A percentile compares a stretch with the other conserved stretches of the same genome.
Conservation (phyloP, 345 rosid species). For the Boechera divaricarpa region DNA sequence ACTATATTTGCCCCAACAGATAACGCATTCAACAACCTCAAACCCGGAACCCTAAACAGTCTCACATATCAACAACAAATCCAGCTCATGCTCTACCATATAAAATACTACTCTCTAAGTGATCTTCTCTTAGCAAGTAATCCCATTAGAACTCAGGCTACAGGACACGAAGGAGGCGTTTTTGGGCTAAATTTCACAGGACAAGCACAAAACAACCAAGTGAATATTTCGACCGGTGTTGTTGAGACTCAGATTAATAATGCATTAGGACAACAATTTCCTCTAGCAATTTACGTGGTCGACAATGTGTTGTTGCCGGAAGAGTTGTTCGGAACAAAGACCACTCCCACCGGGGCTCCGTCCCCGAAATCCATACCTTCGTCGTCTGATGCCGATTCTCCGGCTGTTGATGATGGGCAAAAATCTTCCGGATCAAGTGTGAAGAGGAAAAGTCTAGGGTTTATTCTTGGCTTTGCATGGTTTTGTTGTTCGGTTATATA, state of each 20-base stretch:
- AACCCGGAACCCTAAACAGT: slow-evolving; percentile 54
- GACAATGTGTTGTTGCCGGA: slow-evolving; percentile 72
- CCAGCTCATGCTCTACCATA: slow-evolving; percentile 60
- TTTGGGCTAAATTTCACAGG: slow-evolving; percentile 68
- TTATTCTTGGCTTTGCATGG: slow-evolving; percentile 54
- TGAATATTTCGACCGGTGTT: slow-evolving; percentile 68
- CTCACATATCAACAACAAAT: slow-evolving; percentile 58
- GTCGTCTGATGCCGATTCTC: slow-evolving; percentile 49
- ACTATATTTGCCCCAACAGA: slow-evolving; percentile 79
- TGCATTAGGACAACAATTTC: slow-evolving; percentile 48
- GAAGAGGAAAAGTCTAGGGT: slow-evolving; percentile 46
- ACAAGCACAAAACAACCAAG: slow-evolving; percentile 53
- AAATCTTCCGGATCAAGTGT: slow-evolving; percentile 37
- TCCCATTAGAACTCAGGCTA: slow-evolving; percentile 68
- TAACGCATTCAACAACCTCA: slow-evolving; percentile 73
- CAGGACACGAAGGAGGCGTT: slow-evolving; percentile 47
- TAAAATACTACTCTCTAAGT: slow-evolving; percentile 55
- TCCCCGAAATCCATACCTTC: slow-evolving; percentile 26
- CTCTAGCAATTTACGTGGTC: slow-evolving; percentile 68
- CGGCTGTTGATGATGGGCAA: slow-evolving; percentile 23
- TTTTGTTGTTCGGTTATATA: slow-evolving; percentile 12
- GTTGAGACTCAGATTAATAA: slow-evolving; percentile 62
- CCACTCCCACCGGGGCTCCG: slow-evolving; percentile 52
- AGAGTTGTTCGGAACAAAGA: slow-evolving; percentile 49
- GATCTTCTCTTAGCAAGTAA: slow-evolving; percentile 63